Percentiles rank a stretch among this genome's conserved stretches.
Evolutionary conservation across 192 early-diverging fungal genomes (phyloP).

Genomic region (Oehlia diaphana): DNA sequence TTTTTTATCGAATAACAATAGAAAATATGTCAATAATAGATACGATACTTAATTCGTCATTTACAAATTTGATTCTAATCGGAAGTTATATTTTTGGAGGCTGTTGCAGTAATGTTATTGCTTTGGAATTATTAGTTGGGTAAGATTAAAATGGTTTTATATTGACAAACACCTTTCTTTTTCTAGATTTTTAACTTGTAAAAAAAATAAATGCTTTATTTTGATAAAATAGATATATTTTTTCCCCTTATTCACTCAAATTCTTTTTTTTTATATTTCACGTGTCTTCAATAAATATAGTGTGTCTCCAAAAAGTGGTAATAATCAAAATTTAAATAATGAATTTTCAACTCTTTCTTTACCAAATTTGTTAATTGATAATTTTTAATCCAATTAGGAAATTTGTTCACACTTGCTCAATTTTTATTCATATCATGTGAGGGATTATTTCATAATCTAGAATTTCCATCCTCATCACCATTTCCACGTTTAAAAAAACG

Average conservation of each 20-base stretch:
- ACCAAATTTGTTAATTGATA: not conserved
- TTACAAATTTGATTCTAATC: slow-evolving; percentile 44
- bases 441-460: slow-evolving; percentile 58
- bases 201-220: not conserved
- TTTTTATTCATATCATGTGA: slow-evolving; percentile 69
- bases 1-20: not conserved
- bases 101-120: slow-evolving; percentile 86
- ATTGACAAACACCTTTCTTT: not conserved
- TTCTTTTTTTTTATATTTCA: slow-evolving; percentile 5
- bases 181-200: not conserved
- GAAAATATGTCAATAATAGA: not conserved
- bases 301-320: slow-evolving; percentile 61
- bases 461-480: slow-evolving; percentile 24
- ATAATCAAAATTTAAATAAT: not conserved
- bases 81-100: slow-evolving; percentile 80
- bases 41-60: not conserved
- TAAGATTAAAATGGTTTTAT: slow-evolving; percentile 31
- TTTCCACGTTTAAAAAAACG: slow-evolving; percentile 56
- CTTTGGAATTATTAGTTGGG: slow-evolving; percentile 76
- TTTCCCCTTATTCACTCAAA: too few species aligned
- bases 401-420: slow-evolving; percentile 75
- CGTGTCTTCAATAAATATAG: slow-evolving; percentile 25
- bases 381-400: slow-evolving; percentile 34
- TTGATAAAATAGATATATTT: not conserved
- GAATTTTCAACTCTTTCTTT: not conserved